Percentiles rank a stretch among this genome's conserved stretches.
phyloP scores from a whole-genome alignment of 2,329 filamentous ascomycete species.

The Aspergillus costaricaensis region DNA sequence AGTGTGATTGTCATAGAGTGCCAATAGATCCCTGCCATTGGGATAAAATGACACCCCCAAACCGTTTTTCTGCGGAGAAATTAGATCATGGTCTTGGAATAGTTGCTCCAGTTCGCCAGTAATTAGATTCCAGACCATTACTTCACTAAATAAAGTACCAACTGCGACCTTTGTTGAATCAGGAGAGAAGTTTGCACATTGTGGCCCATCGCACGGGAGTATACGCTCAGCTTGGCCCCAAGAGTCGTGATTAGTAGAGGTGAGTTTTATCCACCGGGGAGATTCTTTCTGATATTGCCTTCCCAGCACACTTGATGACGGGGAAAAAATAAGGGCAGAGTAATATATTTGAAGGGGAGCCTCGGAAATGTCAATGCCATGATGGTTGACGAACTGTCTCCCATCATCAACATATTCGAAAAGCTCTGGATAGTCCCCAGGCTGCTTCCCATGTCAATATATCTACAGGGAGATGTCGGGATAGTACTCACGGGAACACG shows the following conservation, averaged over 20 bases:
- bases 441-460: background rate
- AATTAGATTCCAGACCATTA: too few relatives aligned
- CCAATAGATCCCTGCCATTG: too few relatives aligned
- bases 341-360: background rate
- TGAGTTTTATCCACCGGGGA: background rate
- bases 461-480: background rate
- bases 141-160: too few relatives aligned
- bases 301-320: background rate
- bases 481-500: background rate
- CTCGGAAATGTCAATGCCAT: background rate
- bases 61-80: rapidly evolving
- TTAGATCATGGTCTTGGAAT: too few relatives aligned
- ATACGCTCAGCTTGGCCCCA: too few relatives aligned
- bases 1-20: too few relatives aligned
- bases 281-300: background rate
- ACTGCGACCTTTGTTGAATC: too few relatives aligned
- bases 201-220: too few relatives aligned
- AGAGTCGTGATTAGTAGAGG: too few relatives aligned
- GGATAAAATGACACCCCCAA: too few relatives aligned
- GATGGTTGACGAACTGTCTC: background rate
- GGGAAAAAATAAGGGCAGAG: background rate
- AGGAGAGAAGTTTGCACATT: too few relatives aligned
- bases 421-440: background rate
- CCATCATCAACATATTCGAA: background rate
- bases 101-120: too few relatives aligned